Conservation (phyloP, 1,284 basidiomycete species). For the Athelia sp. region DNA sequence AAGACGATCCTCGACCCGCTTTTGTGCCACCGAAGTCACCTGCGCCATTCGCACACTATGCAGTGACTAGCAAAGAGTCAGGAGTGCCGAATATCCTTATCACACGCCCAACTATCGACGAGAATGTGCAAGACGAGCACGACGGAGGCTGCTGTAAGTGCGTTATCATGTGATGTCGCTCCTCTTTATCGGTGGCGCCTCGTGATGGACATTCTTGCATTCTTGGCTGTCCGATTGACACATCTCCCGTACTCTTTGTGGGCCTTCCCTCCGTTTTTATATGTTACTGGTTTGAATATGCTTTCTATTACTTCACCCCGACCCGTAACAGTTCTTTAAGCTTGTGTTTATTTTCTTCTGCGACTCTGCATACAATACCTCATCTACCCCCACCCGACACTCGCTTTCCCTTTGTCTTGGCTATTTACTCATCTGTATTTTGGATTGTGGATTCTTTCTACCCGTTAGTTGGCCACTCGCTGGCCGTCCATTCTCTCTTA, state of each 20-base stretch:
- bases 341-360: not conserved
- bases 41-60: constrained; percentile 56
- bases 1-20: constrained; percentile 25
- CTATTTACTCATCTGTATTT: not conserved
- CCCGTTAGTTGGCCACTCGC: not conserved
- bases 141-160: constrained; percentile 56
- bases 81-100: constrained; percentile 12
- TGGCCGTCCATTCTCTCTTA: not conserved
- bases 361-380: not conserved
- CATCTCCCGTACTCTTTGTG: not conserved
- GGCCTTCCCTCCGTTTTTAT: not conserved
- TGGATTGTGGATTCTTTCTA: not conserved
- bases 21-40: constrained; percentile 40
- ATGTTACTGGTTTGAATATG: not conserved
- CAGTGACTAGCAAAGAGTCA: constrained; percentile 16
- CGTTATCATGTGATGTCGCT: constrained; percentile 48
- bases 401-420: not conserved
- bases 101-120: constrained; percentile 18
- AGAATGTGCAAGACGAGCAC: constrained; percentile 32
- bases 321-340: not conserved
- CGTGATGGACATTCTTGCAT: not conserved
- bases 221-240: not conserved
- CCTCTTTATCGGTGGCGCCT: not conserved
- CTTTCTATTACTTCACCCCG: not conserved
- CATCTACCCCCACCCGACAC: not conserved